These are phyloP conservation scores for Alternaria conjuncta DNA, from an alignment of 2,329 filamentous ascomycete genomes.

Conservation along the genomic window DNA sequence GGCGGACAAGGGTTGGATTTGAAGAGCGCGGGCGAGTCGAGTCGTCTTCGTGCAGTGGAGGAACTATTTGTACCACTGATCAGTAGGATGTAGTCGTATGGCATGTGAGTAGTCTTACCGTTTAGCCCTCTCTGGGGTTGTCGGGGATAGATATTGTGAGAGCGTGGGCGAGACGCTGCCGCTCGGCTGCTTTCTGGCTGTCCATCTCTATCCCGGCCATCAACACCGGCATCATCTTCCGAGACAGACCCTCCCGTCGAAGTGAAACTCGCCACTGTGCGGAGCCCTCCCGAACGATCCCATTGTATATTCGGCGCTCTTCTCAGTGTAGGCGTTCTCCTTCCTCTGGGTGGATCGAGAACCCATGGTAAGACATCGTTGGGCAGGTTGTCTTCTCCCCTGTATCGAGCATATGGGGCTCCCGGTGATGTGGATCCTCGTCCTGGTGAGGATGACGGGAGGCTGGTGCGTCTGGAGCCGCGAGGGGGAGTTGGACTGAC, in stretches of 20 bases:
- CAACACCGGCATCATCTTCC: not conserved
- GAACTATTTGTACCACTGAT: not conserved
- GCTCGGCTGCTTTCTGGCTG: not conserved
- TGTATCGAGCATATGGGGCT: not conserved
- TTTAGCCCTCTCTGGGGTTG: not conserved
- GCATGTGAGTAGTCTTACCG: not conserved
- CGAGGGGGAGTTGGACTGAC: not conserved
- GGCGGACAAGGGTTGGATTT: not conserved
- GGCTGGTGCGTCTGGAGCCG: not conserved
- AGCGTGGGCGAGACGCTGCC: not conserved
- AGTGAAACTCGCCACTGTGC: not conserved
- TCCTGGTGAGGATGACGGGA: not conserved
- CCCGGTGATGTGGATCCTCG: not conserved
- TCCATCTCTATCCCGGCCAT: not conserved
- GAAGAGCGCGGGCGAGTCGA: not conserved
- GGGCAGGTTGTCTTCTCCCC: not conserved
- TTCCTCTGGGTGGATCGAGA: not conserved
- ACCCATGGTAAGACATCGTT: not conserved
- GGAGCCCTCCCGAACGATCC: not conserved
- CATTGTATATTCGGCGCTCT: conserved; percentile 1
- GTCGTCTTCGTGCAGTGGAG: not conserved
- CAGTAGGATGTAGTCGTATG: not conserved
- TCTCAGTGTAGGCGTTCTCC: conserved; percentile 2
- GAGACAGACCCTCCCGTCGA: not conserved
- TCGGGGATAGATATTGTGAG: not conserved